Conservation (phyloP, 108 stramenopile species). For the Skeletonema potamos region DNA sequence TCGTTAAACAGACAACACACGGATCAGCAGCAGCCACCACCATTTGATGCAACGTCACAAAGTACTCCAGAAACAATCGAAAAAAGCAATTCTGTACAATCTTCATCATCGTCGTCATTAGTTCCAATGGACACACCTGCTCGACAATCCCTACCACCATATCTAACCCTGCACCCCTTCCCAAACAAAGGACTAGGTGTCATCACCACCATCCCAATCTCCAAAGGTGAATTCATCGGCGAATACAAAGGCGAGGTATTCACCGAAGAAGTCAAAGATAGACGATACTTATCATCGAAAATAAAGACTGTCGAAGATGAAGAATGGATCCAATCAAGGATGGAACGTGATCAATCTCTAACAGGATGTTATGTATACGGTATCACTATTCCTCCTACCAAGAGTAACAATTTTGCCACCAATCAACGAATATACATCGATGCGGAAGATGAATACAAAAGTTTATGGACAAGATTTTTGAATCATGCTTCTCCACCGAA, state of each 20-base stretch:
- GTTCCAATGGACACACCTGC: conserved; percentile 44
- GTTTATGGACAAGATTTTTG: conserved; percentile 52
- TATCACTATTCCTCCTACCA: conserved; percentile 11
- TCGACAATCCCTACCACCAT: conserved; percentile 37
- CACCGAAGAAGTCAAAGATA: conserved; percentile 38
- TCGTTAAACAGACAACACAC: too few relatives aligned
- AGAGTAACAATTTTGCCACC: background rate
- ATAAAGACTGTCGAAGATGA: conserved; percentile 32
- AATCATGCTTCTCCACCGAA: conserved; percentile 47
- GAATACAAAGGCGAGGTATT: conserved; percentile 57
- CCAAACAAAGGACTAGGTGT: conserved; percentile 45
- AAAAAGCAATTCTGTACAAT: background rate
- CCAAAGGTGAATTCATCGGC: conserved; percentile 30
- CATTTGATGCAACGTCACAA: background rate
- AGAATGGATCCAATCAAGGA: conserved; percentile 43
- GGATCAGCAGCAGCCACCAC: too few relatives aligned
- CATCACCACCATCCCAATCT: conserved; percentile 11
- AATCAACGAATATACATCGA: conserved; percentile 37
- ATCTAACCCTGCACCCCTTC: conserved; percentile 22
- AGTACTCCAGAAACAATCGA: background rate
- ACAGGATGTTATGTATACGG: conserved; percentile 53
- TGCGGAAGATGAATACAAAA: conserved; percentile 51
- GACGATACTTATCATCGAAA: conserved; percentile 39
- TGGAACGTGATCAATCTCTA: conserved; percentile 36
- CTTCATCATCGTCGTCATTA: background rate